phyloP scores from a whole-genome alignment of 2,329 filamentous ascomycete genomes.

The Onygena corvina region DNA sequence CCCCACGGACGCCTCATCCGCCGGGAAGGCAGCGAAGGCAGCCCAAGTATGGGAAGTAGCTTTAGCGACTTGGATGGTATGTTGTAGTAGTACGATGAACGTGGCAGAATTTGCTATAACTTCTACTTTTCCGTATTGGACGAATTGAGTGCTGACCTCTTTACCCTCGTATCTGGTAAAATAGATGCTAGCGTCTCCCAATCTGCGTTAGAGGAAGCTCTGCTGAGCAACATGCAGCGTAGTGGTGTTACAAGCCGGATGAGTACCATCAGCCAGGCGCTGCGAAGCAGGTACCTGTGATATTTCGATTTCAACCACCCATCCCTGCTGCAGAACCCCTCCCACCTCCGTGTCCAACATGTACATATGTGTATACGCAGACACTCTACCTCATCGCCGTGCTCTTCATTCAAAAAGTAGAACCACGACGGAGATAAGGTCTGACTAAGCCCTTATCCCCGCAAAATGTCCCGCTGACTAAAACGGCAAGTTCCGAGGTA shows the following conservation, averaged over 20 bases:
- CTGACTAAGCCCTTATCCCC: background rate
- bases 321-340: background rate
- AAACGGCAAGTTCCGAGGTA: background rate
- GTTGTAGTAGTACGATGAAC: constrained; percentile 9
- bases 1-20: constrained; percentile 31
- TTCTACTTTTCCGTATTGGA: background rate
- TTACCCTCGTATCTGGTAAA: background rate
- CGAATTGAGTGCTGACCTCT: background rate
- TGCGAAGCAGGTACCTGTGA: constrained; percentile 42
- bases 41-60: constrained; percentile 52
- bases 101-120: background rate
- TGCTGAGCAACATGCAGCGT: constrained; percentile 51
- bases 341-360: background rate
- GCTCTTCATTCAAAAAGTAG: no score
- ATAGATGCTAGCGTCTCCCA: constrained; percentile 52
- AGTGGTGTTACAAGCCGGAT: constrained; percentile 39
- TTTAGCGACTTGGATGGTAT: constrained; percentile 54
- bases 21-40: constrained; percentile 42
- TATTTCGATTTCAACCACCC: background rate
- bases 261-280: constrained; percentile 24
- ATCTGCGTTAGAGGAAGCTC: constrained; percentile 51
- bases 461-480: background rate
- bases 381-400: background rate
- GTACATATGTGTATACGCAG: background rate
- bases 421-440: background rate